Evolutionary conservation across 371 early-diverging fungal genomes (phyloP).

Genomic region (Choanephora cucurbitarum): DNA sequence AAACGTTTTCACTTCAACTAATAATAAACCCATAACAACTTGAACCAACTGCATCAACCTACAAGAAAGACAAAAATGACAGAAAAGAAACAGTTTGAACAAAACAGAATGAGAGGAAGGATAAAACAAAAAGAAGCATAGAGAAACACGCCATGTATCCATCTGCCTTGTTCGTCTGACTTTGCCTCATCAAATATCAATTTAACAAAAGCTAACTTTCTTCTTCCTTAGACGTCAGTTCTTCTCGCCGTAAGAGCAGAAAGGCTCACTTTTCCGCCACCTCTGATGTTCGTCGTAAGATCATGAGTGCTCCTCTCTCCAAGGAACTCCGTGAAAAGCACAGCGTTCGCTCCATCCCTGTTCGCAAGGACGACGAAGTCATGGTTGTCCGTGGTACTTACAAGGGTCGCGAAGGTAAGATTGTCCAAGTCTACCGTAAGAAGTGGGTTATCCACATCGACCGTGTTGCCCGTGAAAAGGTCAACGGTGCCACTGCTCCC

Average conservation of each 20-base stretch:
- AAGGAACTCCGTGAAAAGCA: conserved; percentile 98
- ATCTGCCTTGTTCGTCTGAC: background rate
- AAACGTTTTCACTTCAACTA: too few relatives aligned
- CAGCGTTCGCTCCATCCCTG: conserved; percentile 93
- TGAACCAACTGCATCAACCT: too few relatives aligned
- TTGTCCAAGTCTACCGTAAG: conserved; percentile 94
- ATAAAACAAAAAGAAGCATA: too few relatives aligned
- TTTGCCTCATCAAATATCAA: too few relatives aligned
- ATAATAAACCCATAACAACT: too few relatives aligned
- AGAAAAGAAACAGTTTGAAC: too few relatives aligned
- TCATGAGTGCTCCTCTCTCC: conserved; percentile 95
- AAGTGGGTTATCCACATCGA: conserved; percentile 99
- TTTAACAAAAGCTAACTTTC: background rate
- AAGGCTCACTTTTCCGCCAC: conserved; percentile 99
- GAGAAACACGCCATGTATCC: too few relatives aligned
- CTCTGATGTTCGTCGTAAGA: conserved; percentile 90
- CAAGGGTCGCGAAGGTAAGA: conserved; percentile 98
- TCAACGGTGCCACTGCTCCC: conserved; percentile 91
- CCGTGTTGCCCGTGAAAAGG: conserved; percentile 94
- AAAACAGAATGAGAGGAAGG: too few relatives aligned
- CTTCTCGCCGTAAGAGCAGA: conserved; percentile 94
- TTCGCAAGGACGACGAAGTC: conserved; percentile 98
- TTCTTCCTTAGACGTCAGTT: conserved; percentile 77
- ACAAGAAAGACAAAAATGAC: too few relatives aligned
- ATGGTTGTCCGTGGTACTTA: conserved; percentile 90